Conservation (phyloP, 1,284 basidiomycete species). For the Xerocomus cyaneibrunnescens region DNA sequence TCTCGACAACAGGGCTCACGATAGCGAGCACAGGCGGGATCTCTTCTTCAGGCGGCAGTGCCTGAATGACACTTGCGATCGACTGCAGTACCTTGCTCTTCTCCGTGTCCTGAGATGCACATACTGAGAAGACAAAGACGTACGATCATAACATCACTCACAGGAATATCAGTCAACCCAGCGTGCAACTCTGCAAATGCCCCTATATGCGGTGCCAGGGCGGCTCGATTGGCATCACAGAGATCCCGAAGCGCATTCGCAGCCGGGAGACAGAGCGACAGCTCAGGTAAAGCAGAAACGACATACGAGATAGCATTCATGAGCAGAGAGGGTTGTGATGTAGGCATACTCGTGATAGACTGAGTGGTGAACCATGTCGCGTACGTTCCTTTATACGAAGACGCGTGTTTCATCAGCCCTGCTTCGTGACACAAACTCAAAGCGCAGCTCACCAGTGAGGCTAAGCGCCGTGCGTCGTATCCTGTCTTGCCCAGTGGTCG, state of each 20-base stretch:
- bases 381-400: constrained; percentile 59
- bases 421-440: background rate
- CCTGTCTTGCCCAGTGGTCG: constrained; percentile 61
- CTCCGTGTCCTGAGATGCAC: constrained; percentile 67
- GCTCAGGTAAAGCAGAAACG: constrained; percentile 66
- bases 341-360: constrained; percentile 39
- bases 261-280: constrained; percentile 65
- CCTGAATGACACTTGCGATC: constrained; percentile 89
- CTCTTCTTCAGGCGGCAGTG: constrained; percentile 71
- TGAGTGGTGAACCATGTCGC: constrained; percentile 80
- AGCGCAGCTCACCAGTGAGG: constrained; percentile 59
- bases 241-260: constrained; percentile 81
- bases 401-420: background rate
- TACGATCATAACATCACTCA: constrained; percentile 37
- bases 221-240: constrained; percentile 82
- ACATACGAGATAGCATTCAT: constrained; percentile 57
- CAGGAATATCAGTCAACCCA: constrained; percentile 69
- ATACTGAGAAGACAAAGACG: background rate
- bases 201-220: constrained; percentile 76
- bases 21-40: constrained; percentile 81
- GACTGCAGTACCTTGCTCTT: constrained; percentile 87
- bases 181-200: constrained; percentile 84
- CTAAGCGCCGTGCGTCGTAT: constrained; percentile 71
- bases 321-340: constrained; percentile 35
- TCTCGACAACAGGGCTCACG: constrained; percentile 71